Percentiles rank a stretch among this genome's conserved stretches.
Conservation (phyloP, 108 stramenopile genomes). For the Parietichytrium sp. region DNA sequence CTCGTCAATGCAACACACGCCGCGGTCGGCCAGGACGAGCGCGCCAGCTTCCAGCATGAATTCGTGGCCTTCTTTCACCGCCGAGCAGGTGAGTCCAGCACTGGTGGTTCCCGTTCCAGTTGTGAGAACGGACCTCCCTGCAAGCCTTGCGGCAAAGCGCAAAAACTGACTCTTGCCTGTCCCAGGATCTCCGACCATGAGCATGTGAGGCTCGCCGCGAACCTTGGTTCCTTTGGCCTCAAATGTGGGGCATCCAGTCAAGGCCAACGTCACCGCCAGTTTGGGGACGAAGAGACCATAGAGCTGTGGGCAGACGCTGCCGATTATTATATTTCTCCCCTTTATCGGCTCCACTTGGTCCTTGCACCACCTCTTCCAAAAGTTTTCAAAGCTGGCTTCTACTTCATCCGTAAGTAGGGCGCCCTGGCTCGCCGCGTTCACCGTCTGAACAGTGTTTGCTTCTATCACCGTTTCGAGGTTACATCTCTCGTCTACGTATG, state of each 20-base stretch:
- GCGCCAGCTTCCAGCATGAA: constrained; percentile 96
- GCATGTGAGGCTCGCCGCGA: constrained; percentile 72
- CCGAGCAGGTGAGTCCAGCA: constrained; percentile 97
- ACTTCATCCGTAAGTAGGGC: background rate
- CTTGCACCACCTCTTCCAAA: background rate
- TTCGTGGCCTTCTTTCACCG: constrained; percentile 84
- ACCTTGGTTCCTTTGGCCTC: constrained; percentile 34
- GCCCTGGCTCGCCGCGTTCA: constrained; percentile 46
- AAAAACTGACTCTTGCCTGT: constrained; percentile 86
- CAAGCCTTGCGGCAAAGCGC: constrained; percentile 83
- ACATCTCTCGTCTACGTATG: constrained; percentile 63
- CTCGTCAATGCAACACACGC: constrained; percentile 96
- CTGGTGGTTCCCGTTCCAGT: constrained; percentile 94
- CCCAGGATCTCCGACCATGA: constrained; percentile 76
- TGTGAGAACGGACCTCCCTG: constrained; percentile 85
- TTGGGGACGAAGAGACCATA: constrained; percentile 91
- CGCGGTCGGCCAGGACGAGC: constrained; percentile 88
- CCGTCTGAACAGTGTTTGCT: constrained; percentile 80
- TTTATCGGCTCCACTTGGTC: constrained; percentile 63
- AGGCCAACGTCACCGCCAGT: constrained; percentile 81
- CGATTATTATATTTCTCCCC: constrained; percentile 82
- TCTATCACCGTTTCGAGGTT: constrained; percentile 79
- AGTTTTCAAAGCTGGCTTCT: background rate
- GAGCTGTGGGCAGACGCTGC: constrained; percentile 88
- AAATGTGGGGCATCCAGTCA: constrained; percentile 84